These are phyloP conservation scores for Daldinia loculata DNA, from an alignment of 495 filamentous ascomycete genomes.

Conservation along the genomic window DNA sequence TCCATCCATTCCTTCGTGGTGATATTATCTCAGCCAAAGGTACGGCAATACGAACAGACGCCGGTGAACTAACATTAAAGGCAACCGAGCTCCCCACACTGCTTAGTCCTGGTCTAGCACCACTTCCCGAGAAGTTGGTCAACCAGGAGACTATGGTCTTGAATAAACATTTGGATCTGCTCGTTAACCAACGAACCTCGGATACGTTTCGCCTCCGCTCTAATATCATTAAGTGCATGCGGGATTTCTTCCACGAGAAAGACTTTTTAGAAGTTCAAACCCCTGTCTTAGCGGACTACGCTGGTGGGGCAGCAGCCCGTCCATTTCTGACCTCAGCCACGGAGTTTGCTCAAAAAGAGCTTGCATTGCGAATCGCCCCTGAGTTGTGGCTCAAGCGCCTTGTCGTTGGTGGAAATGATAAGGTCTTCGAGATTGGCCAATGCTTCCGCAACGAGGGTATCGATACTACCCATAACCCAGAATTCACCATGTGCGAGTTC, in stretches of 20 bases:
- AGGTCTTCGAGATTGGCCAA: slow-evolving; percentile 91
- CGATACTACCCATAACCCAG: slow-evolving; percentile 93
- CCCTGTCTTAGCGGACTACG: slow-evolving; percentile 78
- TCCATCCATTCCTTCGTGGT: slow-evolving; percentile 42
- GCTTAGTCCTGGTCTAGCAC: slow-evolving; percentile 78
- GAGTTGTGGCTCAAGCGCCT: slow-evolving; percentile 96
- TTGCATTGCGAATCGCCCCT: slow-evolving; percentile 86
- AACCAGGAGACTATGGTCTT: slow-evolving; percentile 71
- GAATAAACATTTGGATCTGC: slow-evolving; percentile 82
- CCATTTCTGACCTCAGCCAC: slow-evolving; percentile 81
- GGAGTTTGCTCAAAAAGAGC: slow-evolving; percentile 70
- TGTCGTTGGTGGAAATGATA: slow-evolving; percentile 87
- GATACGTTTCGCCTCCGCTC: slow-evolving; percentile 79
- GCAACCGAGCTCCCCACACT: slow-evolving; percentile 72
- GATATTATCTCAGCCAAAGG: slow-evolving; percentile 65
- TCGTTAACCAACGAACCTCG: slow-evolving; percentile 70
- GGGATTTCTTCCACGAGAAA: slow-evolving; percentile 73
- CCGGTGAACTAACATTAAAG: slow-evolving; percentile 80
- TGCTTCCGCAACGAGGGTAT: slow-evolving; percentile 96
- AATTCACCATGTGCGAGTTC: slow-evolving; percentile 97
- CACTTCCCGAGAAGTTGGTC: slow-evolving; percentile 70
- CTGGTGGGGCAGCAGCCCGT: slow-evolving; percentile 84
- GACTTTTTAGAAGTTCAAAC: slow-evolving; percentile 89
- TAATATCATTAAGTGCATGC: slow-evolving; percentile 74
- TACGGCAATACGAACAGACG: slow-evolving; percentile 70